Evolutionary conservation across 140 eudicot genomes (phyloP), one percentile per base, ranked within the genome.

Genomic region (Ambrosia hybrid): DNA sequence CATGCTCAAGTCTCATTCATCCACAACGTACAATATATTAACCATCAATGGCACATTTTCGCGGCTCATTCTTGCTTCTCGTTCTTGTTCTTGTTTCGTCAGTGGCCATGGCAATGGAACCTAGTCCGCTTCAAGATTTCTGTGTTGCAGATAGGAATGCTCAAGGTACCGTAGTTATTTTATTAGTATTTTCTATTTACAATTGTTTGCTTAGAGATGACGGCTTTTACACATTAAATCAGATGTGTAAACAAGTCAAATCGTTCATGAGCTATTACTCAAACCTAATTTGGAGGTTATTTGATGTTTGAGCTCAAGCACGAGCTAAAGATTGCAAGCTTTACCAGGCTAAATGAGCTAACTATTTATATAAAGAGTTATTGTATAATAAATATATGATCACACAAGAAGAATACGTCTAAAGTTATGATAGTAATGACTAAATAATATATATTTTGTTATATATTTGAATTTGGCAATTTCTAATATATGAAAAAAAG

Each of bases 71-170:
- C 16, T 4, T n/a, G 64, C 56, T 76, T 68, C 64, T 72, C 2
- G 65, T 73, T 72, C 30, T 21, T 21, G 30, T 21, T 72, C 55
- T 78, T 5, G 65, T 59, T 72, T 57, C 67, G 38, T 53, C 57
- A 0, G 21, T 57, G 4, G 57, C 64, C 8, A 9, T 72, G 41
- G 74, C 65, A 4, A 2, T 78, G 0, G 78, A 78, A 6, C 65
- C 64, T 57, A 78, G 70, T 17, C 68, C 78, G 41, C 78, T 78
- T 56, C 83, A 78, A 65, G 83, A 78, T 41, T 78, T 78, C n/a
- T 72, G 83, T 72, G 83, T 78, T 4, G 83, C 83, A 1, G 78
- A 73, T 46, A 6, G 41, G 5, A 78, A 65, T 1, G 63, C 64
- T 33, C 75, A 68, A 57, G 80, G 75, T 76, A 63, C 3, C 0